Percentiles rank a stretch among this genome's conserved stretches.
These are phyloP conservation scores for Rugonectria rugulosa DNA, from an alignment of 2,329 filamentous ascomycete genomes.

Conservation along the genomic window DNA sequence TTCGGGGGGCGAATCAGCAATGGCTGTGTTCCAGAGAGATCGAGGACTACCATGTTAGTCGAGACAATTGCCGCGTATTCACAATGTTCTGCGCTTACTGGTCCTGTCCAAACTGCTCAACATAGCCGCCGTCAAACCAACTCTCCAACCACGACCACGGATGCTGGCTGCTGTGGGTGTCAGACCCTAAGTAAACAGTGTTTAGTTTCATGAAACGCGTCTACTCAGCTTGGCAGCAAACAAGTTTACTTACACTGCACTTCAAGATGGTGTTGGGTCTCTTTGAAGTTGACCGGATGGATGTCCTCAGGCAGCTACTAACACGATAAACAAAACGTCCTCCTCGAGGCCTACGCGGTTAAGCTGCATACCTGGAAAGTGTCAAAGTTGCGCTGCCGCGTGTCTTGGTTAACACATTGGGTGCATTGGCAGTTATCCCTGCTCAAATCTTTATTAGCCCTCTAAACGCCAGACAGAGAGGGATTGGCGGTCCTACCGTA, in stretches of 20 bases:
- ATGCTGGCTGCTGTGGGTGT: slow-evolving; percentile 75
- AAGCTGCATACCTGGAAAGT: slow-evolving; percentile 49
- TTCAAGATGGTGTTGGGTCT: slow-evolving; percentile 41
- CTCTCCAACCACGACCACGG: slow-evolving; percentile 52
- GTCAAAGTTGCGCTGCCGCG: slow-evolving; percentile 52
- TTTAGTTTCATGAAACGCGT: slow-evolving; percentile 14
- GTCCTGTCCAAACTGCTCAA: slow-evolving; percentile 29
- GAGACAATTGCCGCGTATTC: neutral
- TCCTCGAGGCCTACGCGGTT: neutral
- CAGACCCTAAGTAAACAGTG: slow-evolving; percentile 68
- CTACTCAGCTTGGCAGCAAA: neutral
- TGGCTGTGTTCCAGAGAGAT: slow-evolving; percentile 38
- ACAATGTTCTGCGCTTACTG: slow-evolving; percentile 24
- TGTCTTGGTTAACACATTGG: slow-evolving; percentile 51
- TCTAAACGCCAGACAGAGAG: slow-evolving; percentile 1
- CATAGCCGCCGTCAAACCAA: slow-evolving; percentile 28
- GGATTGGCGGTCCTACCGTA: slow-evolving; percentile 36
- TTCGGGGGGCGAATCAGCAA: slow-evolving; percentile 59
- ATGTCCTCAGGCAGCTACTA: slow-evolving; percentile 45
- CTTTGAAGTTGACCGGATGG: slow-evolving; percentile 37
- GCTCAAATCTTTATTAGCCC: slow-evolving; percentile 16
- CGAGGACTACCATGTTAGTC: slow-evolving; percentile 24
- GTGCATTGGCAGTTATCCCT: slow-evolving; percentile 55
- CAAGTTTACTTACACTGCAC: slow-evolving; percentile 42
- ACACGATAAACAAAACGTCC: neutral